Percentiles rank a stretch among this genome's conserved stretches.
Conservation (phyloP, 2,329 filamentous ascomycete genomes). For the Pseudogymnoascus sp. region DNA sequence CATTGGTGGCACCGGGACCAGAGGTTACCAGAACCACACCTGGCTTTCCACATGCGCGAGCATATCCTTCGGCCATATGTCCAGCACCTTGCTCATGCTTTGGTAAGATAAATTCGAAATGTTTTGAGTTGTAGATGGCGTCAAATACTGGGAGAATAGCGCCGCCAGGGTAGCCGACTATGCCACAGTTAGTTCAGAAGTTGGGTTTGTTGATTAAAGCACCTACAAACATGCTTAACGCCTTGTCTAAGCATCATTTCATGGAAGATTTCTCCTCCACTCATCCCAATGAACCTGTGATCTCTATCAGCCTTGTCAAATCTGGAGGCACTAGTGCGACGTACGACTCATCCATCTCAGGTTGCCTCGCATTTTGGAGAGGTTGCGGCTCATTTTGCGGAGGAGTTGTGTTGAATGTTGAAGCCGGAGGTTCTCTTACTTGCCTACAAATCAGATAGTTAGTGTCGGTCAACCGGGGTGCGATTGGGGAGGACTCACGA, state of each 20-base stretch:
- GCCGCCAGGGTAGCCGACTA: slow-evolving; percentile 85
- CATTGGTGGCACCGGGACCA: slow-evolving; percentile 91
- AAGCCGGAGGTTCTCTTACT: slow-evolving; percentile 52
- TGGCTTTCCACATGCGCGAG: slow-evolving; percentile 83
- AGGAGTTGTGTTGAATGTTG: slow-evolving; percentile 47
- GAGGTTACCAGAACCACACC: slow-evolving; percentile 96
- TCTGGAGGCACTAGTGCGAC: slow-evolving; percentile 3
- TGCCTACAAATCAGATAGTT: slow-evolving; percentile 35
- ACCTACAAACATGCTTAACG: slow-evolving; percentile 88
- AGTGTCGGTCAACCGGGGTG: slow-evolving; percentile 7
- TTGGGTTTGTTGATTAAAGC: not conserved
- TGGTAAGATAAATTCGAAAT: slow-evolving; percentile 93
- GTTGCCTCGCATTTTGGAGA: slow-evolving; percentile 50
- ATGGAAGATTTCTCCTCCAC: slow-evolving; percentile 93
- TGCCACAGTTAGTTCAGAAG: not conserved
- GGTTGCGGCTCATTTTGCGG: slow-evolving; percentile 57
- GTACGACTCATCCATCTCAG: slow-evolving; percentile 74
- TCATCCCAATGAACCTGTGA: slow-evolving; percentile 80
- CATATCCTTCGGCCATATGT: slow-evolving; percentile 98
- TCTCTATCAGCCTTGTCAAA: slow-evolving; percentile 10
- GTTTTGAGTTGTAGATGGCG: slow-evolving; percentile 94
- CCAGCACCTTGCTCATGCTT: slow-evolving; percentile 96
- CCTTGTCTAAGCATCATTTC: slow-evolving; percentile 95
- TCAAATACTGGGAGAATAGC: slow-evolving; percentile 97
- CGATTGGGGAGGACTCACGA: slow-evolving; percentile 39